phyloP scores from a whole-genome alignment of 768 basidiomycete genomes.

The Serendipita indica region DNA sequence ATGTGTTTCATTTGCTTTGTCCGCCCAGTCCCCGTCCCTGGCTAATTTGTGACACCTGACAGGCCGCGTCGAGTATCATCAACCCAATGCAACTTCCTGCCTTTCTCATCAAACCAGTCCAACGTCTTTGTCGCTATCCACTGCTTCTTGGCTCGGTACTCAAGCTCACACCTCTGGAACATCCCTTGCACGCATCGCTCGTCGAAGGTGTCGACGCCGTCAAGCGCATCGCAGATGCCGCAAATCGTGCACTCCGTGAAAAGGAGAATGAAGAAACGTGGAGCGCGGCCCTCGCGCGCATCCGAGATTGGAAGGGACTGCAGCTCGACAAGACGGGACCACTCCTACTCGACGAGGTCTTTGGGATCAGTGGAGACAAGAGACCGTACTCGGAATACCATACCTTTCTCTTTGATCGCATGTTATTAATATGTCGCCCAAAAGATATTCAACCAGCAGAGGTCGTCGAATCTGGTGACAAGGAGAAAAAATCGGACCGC shows the following conservation, averaged over 20 bases:
- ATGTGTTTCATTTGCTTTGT: constrained; percentile 16
- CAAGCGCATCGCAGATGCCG: constrained; percentile 85
- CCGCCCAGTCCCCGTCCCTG: too few species aligned
- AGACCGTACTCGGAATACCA: constrained; percentile 57
- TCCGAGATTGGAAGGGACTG: constrained; percentile 99
- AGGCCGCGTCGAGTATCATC: background rate
- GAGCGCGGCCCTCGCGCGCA: constrained; percentile 63
- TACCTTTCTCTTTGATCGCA: constrained; percentile 87
- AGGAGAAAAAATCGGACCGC: background rate
- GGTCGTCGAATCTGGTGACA: background rate
- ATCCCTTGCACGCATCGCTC: constrained; percentile 60
- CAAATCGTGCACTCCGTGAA: constrained; percentile 88
- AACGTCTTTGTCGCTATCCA: constrained; percentile 97
- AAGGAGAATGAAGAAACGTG: constrained; percentile 86
- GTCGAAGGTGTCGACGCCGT: constrained; percentile 71
- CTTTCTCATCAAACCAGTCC: constrained; percentile 96
- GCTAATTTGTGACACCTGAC: background rate
- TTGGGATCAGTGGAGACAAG: constrained; percentile 90
- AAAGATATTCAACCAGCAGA: background rate
- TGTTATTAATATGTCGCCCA: background rate
- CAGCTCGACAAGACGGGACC: constrained; percentile 88
- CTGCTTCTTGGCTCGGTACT: constrained; percentile 76
- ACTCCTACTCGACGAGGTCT: constrained; percentile 86
- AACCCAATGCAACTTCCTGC: constrained; percentile 59
- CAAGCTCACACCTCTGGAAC: constrained; percentile 49